Evolutionary conservation across 192 early-diverging fungal species (phyloP).

Genomic region (Neocallimastix lanati): DNA sequence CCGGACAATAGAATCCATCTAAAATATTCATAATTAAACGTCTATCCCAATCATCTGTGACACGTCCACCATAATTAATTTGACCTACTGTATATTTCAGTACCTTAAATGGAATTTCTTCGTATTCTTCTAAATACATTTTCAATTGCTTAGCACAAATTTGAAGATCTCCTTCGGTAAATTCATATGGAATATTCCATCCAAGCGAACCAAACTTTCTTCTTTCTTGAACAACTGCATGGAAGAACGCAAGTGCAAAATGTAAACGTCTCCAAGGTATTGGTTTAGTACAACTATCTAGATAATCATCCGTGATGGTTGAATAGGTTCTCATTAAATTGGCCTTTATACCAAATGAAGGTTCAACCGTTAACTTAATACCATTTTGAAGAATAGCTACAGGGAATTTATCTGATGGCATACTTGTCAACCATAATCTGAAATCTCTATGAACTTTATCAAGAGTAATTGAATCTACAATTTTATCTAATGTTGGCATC

Average conservation of each 20-base stretch:
- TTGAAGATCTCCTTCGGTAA: conserved; percentile 24
- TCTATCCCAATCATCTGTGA: conserved; percentile 37
- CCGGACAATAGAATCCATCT: conserved; percentile 26
- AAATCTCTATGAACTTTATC: conserved; percentile 40
- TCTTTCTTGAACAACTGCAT: conserved; percentile 39
- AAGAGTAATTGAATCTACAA: conserved; percentile 28
- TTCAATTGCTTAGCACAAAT: conserved; percentile 37
- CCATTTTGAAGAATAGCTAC: conserved; percentile 39
- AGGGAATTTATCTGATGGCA: conserved; percentile 38
- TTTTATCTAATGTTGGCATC: conserved; percentile 36
- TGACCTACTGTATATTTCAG: conserved; percentile 14
- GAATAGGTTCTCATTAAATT: conserved; percentile 32
- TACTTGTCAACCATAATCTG: conserved; percentile 34
- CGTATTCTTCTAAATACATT: conserved; percentile 40
- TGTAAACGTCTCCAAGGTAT: conserved; percentile 29
- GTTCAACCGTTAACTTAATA: conserved; percentile 37
- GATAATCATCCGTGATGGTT: conserved; percentile 33
- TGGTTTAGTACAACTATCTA: conserved; percentile 18
- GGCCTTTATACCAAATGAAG: conserved; percentile 38
- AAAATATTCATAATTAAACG: conserved; percentile 36
- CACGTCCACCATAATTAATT: conserved; percentile 41
- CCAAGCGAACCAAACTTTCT: conserved; percentile 29
- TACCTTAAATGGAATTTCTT: conserved; percentile 37
- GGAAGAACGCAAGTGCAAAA: conserved; percentile 34
- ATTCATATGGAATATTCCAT: conserved; percentile 36